A percentile compares a stretch with the other conserved stretches of the same genome.
Evolutionary conservation across 495 filamentous ascomycete species (phyloP).

Genomic region (Talaromyces ruber): DNA sequence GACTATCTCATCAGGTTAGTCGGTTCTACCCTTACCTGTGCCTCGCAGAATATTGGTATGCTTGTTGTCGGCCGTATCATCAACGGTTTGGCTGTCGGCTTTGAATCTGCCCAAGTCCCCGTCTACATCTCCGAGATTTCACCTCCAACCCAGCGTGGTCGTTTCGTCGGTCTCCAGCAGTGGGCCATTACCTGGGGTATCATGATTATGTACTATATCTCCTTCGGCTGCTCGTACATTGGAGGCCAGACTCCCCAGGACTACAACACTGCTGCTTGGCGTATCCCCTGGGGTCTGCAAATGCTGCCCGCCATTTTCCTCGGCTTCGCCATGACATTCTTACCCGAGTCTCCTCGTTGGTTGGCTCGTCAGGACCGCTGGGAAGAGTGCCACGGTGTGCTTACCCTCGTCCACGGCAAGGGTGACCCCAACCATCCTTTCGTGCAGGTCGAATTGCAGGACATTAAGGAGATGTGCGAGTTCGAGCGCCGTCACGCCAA

Average conservation of each 20-base stretch:
- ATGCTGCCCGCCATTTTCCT: constrained; percentile 62
- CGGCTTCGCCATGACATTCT: constrained; percentile 50
- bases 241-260: constrained; percentile 20
- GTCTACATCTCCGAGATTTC: constrained; percentile 72
- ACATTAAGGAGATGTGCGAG: constrained; percentile 62
- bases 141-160: constrained; percentile 59
- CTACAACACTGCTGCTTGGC: constrained; percentile 49
- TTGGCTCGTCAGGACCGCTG: constrained; percentile 64
- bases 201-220: constrained; percentile 74
- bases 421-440: constrained; percentile 54
- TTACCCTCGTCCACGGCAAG: constrained; percentile 58
- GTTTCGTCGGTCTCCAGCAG: constrained; percentile 64
- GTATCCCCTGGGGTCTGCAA: constrained; percentile 70
- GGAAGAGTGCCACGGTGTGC: constrained; percentile 57
- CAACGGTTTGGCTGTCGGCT: constrained; percentile 69
- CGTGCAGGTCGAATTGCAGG: constrained; percentile 55
- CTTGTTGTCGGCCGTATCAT: constrained; percentile 66
- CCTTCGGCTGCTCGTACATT: constrained; percentile 66
- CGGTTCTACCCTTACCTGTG: constrained; percentile 62
- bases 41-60: constrained; percentile 66
- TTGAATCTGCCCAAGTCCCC: constrained; percentile 71
- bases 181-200: constrained; percentile 81
- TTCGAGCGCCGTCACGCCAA: constrained; percentile 57
- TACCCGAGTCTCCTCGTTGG: constrained; percentile 76
- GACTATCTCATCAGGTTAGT: constrained; percentile 30